Conservation (phyloP, 345 rosid genomes). For the Sisymbrium altissimum region DNA sequence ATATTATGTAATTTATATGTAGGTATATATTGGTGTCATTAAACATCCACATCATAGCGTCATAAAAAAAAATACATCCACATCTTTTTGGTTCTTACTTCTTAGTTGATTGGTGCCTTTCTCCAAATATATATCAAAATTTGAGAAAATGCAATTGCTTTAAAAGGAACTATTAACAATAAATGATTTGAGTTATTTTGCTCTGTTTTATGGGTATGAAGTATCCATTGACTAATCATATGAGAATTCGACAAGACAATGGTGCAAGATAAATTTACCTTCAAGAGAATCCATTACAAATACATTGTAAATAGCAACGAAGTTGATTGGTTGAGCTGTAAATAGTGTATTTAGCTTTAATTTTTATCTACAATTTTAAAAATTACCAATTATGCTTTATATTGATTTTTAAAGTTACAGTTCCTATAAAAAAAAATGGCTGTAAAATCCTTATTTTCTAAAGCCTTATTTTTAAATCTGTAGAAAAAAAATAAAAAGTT, state of each 20-base stretch:
- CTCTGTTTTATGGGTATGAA: neutral
- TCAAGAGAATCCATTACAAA: neutral
- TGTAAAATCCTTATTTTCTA: no score
- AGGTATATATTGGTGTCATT: constrained; percentile 4
- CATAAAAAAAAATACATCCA: neutral
- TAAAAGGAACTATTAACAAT: neutral
- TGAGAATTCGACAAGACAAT: neutral
- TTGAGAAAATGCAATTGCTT: neutral
- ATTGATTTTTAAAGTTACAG: no score
- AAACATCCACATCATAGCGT: neutral
- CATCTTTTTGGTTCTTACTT: constrained; percentile 31
- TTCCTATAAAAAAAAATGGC: no score
- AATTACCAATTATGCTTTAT: no score
- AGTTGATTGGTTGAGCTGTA: no score
- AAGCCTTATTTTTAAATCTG: no score
- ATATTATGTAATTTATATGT: neutral
- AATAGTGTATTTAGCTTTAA: no score
- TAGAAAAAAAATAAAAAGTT: no score
- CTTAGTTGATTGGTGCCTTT: constrained; percentile 23
- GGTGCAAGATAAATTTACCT: neutral
- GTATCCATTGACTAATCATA: neutral
- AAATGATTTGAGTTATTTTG: neutral
- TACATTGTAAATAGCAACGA: neutral
- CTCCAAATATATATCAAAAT: constrained; percentile 17
- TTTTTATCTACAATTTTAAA: no score